A percentile compares a stretch with the other conserved stretches of the same genome.
Evolutionary conservation across 2,329 filamentous ascomycete species (phyloP).

Genomic region (Esteya vermicola): DNA sequence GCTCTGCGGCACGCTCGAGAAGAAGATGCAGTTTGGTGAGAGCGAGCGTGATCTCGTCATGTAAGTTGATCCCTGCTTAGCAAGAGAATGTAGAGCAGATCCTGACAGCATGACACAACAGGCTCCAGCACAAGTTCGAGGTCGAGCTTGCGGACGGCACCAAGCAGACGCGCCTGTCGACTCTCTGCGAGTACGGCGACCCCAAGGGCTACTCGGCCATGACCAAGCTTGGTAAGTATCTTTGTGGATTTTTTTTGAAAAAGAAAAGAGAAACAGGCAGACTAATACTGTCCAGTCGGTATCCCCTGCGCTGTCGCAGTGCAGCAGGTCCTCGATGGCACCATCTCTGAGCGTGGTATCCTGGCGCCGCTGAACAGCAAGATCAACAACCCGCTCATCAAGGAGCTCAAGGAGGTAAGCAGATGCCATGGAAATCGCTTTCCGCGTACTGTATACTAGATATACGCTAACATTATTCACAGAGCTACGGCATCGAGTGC

Average conservation of each 20-base stretch:
- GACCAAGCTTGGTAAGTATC: slow-evolving; percentile 47
- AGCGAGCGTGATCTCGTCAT: slow-evolving; percentile 76
- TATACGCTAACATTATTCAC: neutral
- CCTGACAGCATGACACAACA: slow-evolving; percentile 12
- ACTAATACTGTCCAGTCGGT: slow-evolving; percentile 30
- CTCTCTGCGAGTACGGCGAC: slow-evolving; percentile 66
- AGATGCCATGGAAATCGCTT: too few species aligned
- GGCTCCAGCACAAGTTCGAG: slow-evolving; percentile 69
- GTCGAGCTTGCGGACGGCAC: slow-evolving; percentile 71
- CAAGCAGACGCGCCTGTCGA: slow-evolving; percentile 65
- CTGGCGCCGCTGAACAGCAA: slow-evolving; percentile 53
- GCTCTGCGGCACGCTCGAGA: slow-evolving; percentile 75
- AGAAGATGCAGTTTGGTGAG: slow-evolving; percentile 80
- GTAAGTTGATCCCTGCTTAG: slow-evolving; percentile 8
- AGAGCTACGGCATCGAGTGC: slow-evolving; percentile 10
- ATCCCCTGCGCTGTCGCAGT: slow-evolving; percentile 49
- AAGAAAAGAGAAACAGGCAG: neutral
- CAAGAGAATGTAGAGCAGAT: neutral
- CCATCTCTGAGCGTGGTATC: slow-evolving; percentile 47
- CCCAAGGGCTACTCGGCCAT: slow-evolving; percentile 63
- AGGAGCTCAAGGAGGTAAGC: slow-evolving; percentile 61
- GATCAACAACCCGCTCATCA: slow-evolving; percentile 55
- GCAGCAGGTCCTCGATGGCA: slow-evolving; percentile 50
- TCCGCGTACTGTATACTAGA: too few species aligned
- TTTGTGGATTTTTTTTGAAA: neutral